Evolutionary conservation across 805 yeast genomes (phyloP), one percentile per base, ranked within the genome.

Genomic region (Sugiyamaella lignohabitans): DNA sequence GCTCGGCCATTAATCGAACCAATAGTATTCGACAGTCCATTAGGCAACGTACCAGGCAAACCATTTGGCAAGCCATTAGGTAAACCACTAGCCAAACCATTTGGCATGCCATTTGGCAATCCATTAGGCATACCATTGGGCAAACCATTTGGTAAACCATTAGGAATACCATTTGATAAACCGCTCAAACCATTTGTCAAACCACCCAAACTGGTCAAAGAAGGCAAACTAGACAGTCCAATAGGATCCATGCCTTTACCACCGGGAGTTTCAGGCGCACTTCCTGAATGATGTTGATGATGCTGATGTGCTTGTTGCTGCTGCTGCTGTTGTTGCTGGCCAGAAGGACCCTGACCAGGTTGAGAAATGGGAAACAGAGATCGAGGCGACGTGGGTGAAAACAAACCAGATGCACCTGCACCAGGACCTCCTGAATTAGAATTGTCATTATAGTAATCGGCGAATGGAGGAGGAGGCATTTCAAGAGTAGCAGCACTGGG

Each of bases 341-440:
- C n/a, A 22, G 38, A 47, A 17, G 35, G 40, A 4, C 29, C 34
- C 16, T 19, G 38, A 6, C 18, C 44, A 16, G 21, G 37, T 24
- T 41, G 44, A 5, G 14, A 16, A 16, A 46, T 27, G 6, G 58
- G 56, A 46, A 54, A 55, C 14, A 55, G 34, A 19, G 54, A 38
- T 20, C 54, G 53, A 3, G 60, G 59, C 16, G 58, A 52, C 4
- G 61, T 58, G 2, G 62, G 59, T 5, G 59, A 50, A 21, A 56
- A 55, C 36, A 53, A 40, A 16, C 44, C 50, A 27, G 47, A 24
- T 41, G 30, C 6, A 6, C 30, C 30, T 27, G 10, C 30, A 6
- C 10, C 30, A 27, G 10, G 6, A 6, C 30, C 30, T 6, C 11
- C 11, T 11, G 41, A 35, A 21, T 27, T 38, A n/a, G n/a, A n/a